These are phyloP conservation scores for Blastobotrys proliferans DNA, from an alignment of 1,139 yeast genomes.

Conservation along the genomic window DNA sequence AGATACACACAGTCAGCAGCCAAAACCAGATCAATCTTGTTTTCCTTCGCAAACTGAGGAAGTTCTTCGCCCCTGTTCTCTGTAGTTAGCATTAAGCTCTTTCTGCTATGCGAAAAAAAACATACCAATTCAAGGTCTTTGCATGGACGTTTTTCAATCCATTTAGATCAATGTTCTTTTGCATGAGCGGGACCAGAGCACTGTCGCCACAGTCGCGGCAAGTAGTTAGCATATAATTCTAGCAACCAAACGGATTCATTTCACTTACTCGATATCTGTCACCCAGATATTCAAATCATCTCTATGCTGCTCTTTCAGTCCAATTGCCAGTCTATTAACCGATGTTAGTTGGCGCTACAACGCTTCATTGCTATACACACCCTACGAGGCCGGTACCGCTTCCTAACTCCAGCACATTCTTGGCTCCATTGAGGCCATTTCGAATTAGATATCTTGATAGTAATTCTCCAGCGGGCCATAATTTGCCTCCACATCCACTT, in stretches of 20 bases:
- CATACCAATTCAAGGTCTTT: conserved; percentile 43
- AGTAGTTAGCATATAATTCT: neutral
- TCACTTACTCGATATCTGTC: conserved; percentile 39
- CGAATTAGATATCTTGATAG: conserved; percentile 43
- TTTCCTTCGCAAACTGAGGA: conserved; percentile 35
- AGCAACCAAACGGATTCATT: no score
- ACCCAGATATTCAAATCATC: conserved; percentile 39
- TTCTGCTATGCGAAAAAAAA: neutral
- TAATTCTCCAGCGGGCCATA: conserved; percentile 57
- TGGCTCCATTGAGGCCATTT: conserved; percentile 26
- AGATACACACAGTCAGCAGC: conserved; percentile 59
- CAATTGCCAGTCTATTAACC: conserved; percentile 33
- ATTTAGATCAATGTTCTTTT: conserved; percentile 42
- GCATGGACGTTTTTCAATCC: conserved; percentile 39
- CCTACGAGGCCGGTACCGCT: conserved; percentile 57
- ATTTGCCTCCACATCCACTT: conserved; percentile 56
- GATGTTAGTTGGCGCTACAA: conserved; percentile 5
- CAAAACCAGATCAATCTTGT: conserved; percentile 42
- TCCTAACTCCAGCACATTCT: conserved; percentile 47
- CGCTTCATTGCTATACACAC: conserved; percentile 15
- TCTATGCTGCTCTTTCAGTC: conserved; percentile 28
- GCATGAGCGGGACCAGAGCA: conserved; percentile 45
- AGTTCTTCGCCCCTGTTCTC: conserved; percentile 45
- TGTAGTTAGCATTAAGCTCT: neutral
- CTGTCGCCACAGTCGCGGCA: no score